Evolutionary conservation across 2,329 filamentous ascomycete genomes (phyloP).

Genomic region (Teratosphaeria viscida): DNA sequence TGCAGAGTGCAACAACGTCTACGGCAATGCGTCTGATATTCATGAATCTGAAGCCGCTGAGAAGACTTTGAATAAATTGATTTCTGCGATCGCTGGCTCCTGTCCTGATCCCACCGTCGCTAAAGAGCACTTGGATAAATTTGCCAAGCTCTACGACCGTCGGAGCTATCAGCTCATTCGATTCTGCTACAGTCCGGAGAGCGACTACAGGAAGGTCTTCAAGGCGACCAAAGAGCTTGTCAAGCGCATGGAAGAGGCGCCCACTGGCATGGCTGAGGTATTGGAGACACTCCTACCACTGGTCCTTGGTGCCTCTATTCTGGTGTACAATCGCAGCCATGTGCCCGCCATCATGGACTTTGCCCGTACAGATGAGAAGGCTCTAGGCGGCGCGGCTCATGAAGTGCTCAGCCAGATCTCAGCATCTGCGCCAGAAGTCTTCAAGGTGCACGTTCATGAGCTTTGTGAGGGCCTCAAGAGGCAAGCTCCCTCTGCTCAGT

Average conservation of each 20-base stretch:
- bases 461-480: constrained; percentile 78
- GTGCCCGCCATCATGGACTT: constrained; percentile 81
- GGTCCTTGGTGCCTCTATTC: constrained; percentile 69
- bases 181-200: constrained; percentile 73
- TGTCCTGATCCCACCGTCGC: constrained; percentile 67
- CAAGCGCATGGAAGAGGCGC: constrained; percentile 53
- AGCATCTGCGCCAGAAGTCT: constrained; percentile 73
- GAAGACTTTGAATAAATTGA: constrained; percentile 58
- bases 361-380: constrained; percentile 72
- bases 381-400: constrained; percentile 68
- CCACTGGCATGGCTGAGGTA: constrained; percentile 46
- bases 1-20: constrained; percentile 78
- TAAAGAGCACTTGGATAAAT: constrained; percentile 71
- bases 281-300: constrained; percentile 73
- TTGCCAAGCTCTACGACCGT: constrained; percentile 82
- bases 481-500: constrained; percentile 61
- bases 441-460: constrained; percentile 85
- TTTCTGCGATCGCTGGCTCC: constrained; percentile 61
- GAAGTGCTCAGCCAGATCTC: constrained; percentile 90
- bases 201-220: constrained; percentile 83
- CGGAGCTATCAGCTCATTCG: constrained; percentile 81
- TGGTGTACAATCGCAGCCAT: constrained; percentile 92
- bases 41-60: constrained; percentile 41
- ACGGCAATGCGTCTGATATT: constrained; percentile 59
- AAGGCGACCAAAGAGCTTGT: constrained; percentile 84